A percentile compares a stretch with the other conserved stretches of the same genome.
phyloP scores from a whole-genome alignment of 1,284 basidiomycete genomes.

The Acaromyces ingoldii region DNA sequence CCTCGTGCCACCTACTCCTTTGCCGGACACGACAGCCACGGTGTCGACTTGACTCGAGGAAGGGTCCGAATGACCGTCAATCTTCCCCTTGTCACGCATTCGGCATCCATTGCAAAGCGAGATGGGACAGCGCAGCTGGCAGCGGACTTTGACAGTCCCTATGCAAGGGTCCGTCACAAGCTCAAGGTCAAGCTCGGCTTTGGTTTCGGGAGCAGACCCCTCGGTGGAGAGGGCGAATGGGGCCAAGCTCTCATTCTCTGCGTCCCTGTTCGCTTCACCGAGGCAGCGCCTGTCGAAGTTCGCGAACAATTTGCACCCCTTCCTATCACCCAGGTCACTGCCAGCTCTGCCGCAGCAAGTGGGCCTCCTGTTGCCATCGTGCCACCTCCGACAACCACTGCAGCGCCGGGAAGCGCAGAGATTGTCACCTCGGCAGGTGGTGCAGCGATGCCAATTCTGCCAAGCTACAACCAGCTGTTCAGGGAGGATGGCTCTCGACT shows the following conservation, averaged over 20 bases:
- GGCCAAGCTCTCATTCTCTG: constrained; percentile 48
- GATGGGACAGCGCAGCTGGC: constrained; percentile 34
- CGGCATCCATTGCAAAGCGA: constrained; percentile 16
- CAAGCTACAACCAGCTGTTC: constrained; percentile 49
- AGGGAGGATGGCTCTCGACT: constrained; percentile 49
- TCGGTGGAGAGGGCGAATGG: constrained; percentile 29
- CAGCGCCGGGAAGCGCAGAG: neutral
- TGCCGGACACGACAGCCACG: constrained; percentile 41
- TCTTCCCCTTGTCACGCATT: constrained; percentile 37
- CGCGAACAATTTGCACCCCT: constrained; percentile 43
- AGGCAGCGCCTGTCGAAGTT: constrained; percentile 44
- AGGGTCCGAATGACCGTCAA: constrained; percentile 49
- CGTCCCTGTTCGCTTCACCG: constrained; percentile 49
- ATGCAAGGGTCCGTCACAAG: constrained; percentile 47
- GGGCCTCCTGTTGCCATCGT: neutral
- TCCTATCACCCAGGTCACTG: constrained; percentile 2
- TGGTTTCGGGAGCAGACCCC: constrained; percentile 28
- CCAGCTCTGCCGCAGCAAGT: neutral
- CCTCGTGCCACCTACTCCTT: constrained; percentile 44
- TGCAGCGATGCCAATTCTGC: constrained; percentile 26
- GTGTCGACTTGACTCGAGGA: constrained; percentile 39
- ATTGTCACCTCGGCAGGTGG: neutral
- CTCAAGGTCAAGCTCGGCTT: constrained; percentile 50
- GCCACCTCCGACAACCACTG: neutral
- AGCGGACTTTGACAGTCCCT: constrained; percentile 48